Evolutionary conservation across 208 protist genomes (phyloP).

Genomic region (Entamoeba invadens): DNA sequence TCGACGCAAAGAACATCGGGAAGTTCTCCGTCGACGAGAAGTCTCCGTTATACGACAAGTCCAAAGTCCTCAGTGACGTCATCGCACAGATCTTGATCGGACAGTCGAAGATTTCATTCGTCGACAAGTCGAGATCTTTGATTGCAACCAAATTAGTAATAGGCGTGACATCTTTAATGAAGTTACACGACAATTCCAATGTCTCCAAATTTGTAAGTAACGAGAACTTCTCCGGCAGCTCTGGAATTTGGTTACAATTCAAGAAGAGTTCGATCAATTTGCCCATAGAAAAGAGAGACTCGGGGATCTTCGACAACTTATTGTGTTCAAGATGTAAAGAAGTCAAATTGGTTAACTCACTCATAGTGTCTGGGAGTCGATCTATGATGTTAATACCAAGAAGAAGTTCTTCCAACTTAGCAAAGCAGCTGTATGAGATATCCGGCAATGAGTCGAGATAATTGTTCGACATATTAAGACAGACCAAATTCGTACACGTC

Average conservation of each 20-base stretch:
- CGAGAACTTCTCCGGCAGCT: neutral
- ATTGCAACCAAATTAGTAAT: neutral
- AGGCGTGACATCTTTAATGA: neutral
- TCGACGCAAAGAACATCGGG: neutral
- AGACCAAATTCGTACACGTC: neutral
- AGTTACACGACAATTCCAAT: neutral
- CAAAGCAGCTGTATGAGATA: neutral
- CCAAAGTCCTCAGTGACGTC: neutral
- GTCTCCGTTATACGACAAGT: neutral
- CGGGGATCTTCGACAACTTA: neutral
- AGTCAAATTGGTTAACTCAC: neutral
- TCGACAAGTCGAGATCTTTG: neutral
- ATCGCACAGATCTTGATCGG: neutral
- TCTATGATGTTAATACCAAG: neutral
- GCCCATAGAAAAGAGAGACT: neutral
- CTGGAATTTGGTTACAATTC: neutral
- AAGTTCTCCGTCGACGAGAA: neutral
- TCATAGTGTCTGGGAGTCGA: neutral
- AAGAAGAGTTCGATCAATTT: neutral
- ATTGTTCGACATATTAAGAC: neutral
- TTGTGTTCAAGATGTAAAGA: neutral
- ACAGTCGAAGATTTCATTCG: neutral
- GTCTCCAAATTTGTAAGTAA: neutral
- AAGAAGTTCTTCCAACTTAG: neutral
- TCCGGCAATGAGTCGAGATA: neutral